Evolutionary conservation across 2,329 filamentous ascomycete genomes (phyloP).

Genomic region (Penicillium verrucosum): DNA sequence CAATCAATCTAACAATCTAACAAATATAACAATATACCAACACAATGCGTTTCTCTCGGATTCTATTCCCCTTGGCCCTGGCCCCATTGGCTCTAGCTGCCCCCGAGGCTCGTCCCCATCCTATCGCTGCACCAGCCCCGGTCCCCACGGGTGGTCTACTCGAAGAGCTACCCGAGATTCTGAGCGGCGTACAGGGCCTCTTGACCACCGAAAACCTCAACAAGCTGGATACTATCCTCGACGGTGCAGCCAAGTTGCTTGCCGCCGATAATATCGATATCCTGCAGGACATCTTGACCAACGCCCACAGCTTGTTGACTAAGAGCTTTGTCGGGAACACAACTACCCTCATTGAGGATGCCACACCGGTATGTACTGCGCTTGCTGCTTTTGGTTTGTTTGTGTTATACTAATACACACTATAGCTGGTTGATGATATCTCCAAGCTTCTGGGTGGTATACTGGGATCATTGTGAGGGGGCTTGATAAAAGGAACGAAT

Average conservation of each 20-base stretch:
- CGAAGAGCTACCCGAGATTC: conserved; percentile 24
- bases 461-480: conserved; percentile 20
- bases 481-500: background rate
- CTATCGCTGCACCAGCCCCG: conserved; percentile 23
- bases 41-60: conserved; percentile 23
- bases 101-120: conserved; percentile 22
- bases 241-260: conserved; percentile 23
- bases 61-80: conserved; percentile 18
- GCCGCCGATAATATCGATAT: conserved; percentile 22
- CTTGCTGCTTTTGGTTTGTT: too few species aligned
- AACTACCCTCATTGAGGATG: conserved; percentile 31
- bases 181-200: conserved; percentile 20
- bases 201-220: conserved; percentile 19
- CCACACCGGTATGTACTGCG: conserved; percentile 29
- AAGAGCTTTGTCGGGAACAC: conserved; percentile 31
- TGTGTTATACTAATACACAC: background rate
- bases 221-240: conserved; percentile 21
- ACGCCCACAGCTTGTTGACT: conserved; percentile 26
- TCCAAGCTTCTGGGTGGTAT: conserved; percentile 29
- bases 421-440: conserved; percentile 30
- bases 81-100: conserved; percentile 19
- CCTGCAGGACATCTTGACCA: conserved; percentile 26
- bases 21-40: background rate
- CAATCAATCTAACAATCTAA: background rate
- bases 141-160: conserved; percentile 23